Conservation (phyloP, 257 asterid genomes). For the Paulownia fortunei region DNA sequence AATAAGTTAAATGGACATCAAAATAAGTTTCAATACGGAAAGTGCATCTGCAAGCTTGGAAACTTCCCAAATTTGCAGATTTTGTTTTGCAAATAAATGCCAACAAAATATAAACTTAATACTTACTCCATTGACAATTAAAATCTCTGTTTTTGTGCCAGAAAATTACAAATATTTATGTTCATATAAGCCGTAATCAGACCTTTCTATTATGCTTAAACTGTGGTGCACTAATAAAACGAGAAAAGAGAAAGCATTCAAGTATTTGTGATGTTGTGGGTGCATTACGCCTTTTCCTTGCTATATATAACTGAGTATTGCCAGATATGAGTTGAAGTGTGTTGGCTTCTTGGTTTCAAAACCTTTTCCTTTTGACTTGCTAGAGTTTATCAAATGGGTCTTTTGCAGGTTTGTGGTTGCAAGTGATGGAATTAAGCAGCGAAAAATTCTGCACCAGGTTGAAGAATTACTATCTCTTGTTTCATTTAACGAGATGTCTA, state of each 20-base stretch:
- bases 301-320: not conserved
- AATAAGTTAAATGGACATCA: no score
- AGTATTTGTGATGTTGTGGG: conserved; percentile 6
- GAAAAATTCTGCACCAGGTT: conserved; percentile 74
- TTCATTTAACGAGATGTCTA: conserved; percentile 14
- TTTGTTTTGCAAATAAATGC: no score
- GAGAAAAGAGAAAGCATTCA: conserved; percentile 6
- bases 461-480: conserved; percentile 17
- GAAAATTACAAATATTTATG: not conserved
- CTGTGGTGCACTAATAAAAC: not conserved
- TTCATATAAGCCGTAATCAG: not conserved
- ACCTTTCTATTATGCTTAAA: conserved; percentile 17
- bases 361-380: conserved; percentile 12
- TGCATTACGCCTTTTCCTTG: not conserved
- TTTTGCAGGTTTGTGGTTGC: conserved; percentile 79
- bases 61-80: no score
- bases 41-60: no score
- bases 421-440: conserved; percentile 80
- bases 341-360: conserved; percentile 16
- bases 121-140: not conserved
- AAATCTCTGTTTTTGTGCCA: not conserved
- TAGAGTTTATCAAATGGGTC: conserved; percentile 19
- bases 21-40: no score
- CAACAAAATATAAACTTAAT: no score
- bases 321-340: conserved; percentile 8